Evolutionary conservation across 345 rosid genomes (phyloP), one percentile per base, ranked within the genome.

Genomic region (Hibiscus trionum): DNA sequence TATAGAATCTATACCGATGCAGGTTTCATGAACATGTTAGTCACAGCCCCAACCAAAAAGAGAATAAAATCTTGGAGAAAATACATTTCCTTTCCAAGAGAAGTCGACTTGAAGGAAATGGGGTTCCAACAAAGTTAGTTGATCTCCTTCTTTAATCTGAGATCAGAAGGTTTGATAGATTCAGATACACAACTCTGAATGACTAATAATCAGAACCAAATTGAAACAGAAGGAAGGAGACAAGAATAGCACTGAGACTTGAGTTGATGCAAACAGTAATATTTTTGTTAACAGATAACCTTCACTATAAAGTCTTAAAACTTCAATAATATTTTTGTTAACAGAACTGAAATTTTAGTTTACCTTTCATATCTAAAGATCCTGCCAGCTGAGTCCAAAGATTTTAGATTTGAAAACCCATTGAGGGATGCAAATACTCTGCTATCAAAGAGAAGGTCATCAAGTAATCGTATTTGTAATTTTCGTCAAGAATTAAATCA

Each of bases 91-190:
- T 73, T 84, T 86, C 94, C 91, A 87, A 67, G 81, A 75, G 74
- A 89, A 82, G 68, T 83, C 87, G 53, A 80, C 50, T 2, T 46
- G 42, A 57, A 11, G 85, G 70, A 75, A 77, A 76, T 11, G 62
- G 42, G 94, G 94, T 50, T 89, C 88, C 76, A 89, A 66, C 2
- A 89, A 70, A 12, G 44, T 74, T 46, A 89, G 71, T 71, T 82
- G 81, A 74, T 89, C 91, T 70, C 89, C 94, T 82, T 87, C 94
- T 80, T 84, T 87, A 56, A 89, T 84, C 94, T 89, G 85, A 49
- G 35, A 76, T 16, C 62, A 77, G 33, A 68, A 71, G 17, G 60
- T 68, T 74, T 59, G 52, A 44, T 60, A 50, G 27, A 42, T 73
- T 57, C 29, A 1, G 68, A 62, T 17, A 46, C 17, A 50, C 21